Conservation (phyloP, 2,329 filamentous ascomycete species). For the Endothia cerciana region DNA sequence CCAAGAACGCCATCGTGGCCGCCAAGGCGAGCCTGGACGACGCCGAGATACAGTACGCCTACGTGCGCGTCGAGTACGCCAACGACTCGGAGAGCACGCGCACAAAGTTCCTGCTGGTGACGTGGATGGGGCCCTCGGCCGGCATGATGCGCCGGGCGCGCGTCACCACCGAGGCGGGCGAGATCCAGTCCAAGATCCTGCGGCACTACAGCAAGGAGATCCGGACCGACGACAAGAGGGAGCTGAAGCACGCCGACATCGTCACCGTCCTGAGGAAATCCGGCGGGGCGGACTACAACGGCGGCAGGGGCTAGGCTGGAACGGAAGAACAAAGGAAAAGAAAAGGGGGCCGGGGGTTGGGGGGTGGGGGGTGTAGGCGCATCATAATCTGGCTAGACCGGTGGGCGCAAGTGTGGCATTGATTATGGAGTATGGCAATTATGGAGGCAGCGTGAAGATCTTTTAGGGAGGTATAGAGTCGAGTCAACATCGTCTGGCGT, state of each 20-base stretch:
- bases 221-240: constrained; percentile 61
- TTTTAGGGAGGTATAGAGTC: neutral
- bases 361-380: neutral
- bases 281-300: constrained; percentile 73
- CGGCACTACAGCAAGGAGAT: constrained; percentile 68
- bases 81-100: constrained; percentile 72
- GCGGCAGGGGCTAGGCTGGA: constrained; percentile 55
- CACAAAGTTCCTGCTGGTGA: constrained; percentile 69
- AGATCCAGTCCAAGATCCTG: constrained; percentile 62
- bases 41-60: constrained; percentile 66
- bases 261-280: constrained; percentile 65
- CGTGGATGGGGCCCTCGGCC: constrained; percentile 69
- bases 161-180: constrained; percentile 68
- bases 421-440: neutral
- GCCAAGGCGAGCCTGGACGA: constrained; percentile 61
- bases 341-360: neutral
- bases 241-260: constrained; percentile 65
- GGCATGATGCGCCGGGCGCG: constrained; percentile 73
- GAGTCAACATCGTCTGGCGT: neutral
- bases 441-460: neutral
- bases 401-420: constrained; percentile 5
- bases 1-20: constrained; percentile 65
- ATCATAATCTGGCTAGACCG: neutral
- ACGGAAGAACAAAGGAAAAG: constrained; percentile 2
- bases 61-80: constrained; percentile 69